phyloP scores from a whole-genome alignment of 2,329 filamentous ascomycete species.

The Lecanoromycetidae sp. region DNA sequence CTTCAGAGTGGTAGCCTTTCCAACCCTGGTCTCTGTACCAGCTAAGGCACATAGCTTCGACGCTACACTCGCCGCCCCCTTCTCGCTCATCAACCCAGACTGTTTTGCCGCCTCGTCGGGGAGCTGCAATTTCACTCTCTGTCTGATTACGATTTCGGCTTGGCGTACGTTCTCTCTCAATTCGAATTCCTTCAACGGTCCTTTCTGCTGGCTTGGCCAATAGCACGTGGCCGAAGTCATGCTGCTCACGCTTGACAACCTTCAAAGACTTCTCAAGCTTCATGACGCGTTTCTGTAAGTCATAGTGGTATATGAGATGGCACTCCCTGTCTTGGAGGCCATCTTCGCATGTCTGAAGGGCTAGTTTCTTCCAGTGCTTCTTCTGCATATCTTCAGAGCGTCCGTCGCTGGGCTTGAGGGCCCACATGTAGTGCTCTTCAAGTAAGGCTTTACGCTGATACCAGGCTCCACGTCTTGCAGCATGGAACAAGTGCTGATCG shows the following conservation, averaged over 20 bases:
- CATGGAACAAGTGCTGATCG: conserved; percentile 69
- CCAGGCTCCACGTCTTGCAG: conserved; percentile 75
- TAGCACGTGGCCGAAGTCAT: conserved; percentile 80
- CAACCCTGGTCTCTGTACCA: conserved; percentile 73
- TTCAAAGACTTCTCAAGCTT: conserved; percentile 81
- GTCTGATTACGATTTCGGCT: conserved; percentile 16
- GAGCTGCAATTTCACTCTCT: conserved; percentile 18
- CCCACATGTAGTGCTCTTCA: conserved; percentile 89
- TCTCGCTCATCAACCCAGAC: conserved; percentile 74
- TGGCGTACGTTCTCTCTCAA: conserved; percentile 48
- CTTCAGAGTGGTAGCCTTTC: conserved; percentile 92
- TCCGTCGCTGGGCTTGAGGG: conserved; percentile 39
- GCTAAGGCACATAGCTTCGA: conserved; percentile 88
- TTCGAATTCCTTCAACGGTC: conserved; percentile 61
- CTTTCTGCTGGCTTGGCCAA: conserved; percentile 66
- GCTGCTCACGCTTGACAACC: conserved; percentile 72
- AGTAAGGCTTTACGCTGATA: conserved; percentile 89
- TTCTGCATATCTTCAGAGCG: conserved; percentile 51
- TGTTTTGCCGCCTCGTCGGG: conserved; percentile 48
- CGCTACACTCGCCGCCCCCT: conserved; percentile 61
- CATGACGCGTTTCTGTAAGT: conserved; percentile 82
- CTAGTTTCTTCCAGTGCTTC: conserved; percentile 68
- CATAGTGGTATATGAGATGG: conserved; percentile 86
- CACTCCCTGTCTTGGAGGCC: conserved; percentile 80
- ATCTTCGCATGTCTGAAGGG: conserved; percentile 68